A percentile compares a stretch with the other conserved stretches of the same genome.
Evolutionary conservation across 164 flowering plant genomes (phyloP).

Genomic region (Malania oleifera): DNA sequence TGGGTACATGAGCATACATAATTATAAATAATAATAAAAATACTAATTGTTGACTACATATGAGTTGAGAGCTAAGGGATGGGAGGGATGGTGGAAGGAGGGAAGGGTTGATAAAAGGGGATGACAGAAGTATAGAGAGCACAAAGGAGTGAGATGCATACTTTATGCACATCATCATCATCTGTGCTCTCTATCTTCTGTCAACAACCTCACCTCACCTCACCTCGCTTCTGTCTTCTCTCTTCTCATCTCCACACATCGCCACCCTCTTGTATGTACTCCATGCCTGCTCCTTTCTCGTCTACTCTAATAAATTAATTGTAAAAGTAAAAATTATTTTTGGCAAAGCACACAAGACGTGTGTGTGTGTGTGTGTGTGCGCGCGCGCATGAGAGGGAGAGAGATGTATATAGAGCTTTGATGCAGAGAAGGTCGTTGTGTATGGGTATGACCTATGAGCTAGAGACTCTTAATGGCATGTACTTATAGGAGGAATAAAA

Average conservation of each 20-base stretch:
- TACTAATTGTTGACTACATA: too few relatives aligned
- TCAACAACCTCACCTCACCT: conserved; percentile 39
- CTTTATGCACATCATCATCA: conserved; percentile 33
- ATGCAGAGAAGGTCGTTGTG: too few relatives aligned
- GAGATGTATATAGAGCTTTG: too few relatives aligned
- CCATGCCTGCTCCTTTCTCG: neutral
- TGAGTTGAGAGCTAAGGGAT: too few relatives aligned
- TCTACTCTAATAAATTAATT: too few relatives aligned
- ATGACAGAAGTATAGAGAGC: conserved; percentile 19
- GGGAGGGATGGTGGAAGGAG: too few relatives aligned
- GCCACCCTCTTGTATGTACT: too few relatives aligned
- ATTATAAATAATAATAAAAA: too few relatives aligned
- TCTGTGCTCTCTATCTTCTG: conserved; percentile 65
- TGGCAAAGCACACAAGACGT: conserved; percentile 1
- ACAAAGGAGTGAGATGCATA: conserved; percentile 2
- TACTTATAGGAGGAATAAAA: conserved; percentile 18
- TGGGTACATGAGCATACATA: too few relatives aligned
- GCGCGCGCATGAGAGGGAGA: neutral
- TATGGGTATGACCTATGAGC: conserved; percentile 10
- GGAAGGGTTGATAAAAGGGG: too few relatives aligned
- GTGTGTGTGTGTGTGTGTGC: too few relatives aligned
- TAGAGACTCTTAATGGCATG: neutral
- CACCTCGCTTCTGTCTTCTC: conserved; percentile 14
- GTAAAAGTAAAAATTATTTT: neutral
- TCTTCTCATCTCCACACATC: too few relatives aligned